Evolutionary conservation across 495 filamentous ascomycete species (phyloP).

Genomic region (Penicillium pancosmium): DNA sequence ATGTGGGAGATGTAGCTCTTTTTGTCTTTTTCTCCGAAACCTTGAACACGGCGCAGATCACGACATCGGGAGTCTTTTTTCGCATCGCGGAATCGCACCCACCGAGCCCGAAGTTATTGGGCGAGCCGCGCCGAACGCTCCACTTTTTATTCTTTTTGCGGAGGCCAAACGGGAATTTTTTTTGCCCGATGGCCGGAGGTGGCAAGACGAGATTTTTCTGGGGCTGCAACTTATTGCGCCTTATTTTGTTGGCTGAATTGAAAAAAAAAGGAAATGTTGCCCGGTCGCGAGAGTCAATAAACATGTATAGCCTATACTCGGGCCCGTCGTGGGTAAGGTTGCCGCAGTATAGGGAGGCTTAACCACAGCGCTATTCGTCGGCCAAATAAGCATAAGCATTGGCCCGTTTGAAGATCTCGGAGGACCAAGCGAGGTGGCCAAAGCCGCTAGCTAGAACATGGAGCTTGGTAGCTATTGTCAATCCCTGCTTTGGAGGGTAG

Average conservation of each 20-base stretch:
- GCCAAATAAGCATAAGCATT: not conserved
- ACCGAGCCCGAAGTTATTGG: slow-evolving; percentile 23
- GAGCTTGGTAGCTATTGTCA: not conserved
- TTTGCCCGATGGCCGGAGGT: slow-evolving; percentile 6
- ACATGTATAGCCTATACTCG: no score
- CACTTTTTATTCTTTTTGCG: slow-evolving; percentile 15
- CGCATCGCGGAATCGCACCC: slow-evolving; percentile 15
- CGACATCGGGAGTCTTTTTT: slow-evolving; percentile 23
- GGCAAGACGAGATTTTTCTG: slow-evolving; percentile 1
- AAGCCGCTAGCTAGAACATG: not conserved
- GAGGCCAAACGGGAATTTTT: slow-evolving; percentile 16
- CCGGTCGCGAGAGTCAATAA: not conserved
- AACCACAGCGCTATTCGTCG: not conserved
- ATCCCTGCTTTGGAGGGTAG: not conserved
- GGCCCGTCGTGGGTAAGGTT: no score
- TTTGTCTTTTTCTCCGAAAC: slow-evolving; percentile 16
- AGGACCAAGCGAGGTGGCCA: not conserved
- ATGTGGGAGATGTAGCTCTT: slow-evolving; percentile 9
- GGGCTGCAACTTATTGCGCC: not conserved
- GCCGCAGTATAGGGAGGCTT: no score
- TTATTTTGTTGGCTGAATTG: not conserved
- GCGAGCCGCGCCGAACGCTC: slow-evolving; percentile 5
- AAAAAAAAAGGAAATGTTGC: not conserved
- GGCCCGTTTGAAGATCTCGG: not conserved
- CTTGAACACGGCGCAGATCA: slow-evolving; percentile 19